Base-by-base conservation (phyloP, 2,329 filamentous ascomycete species). In the Plectosphaerella cucumerina region DNA sequence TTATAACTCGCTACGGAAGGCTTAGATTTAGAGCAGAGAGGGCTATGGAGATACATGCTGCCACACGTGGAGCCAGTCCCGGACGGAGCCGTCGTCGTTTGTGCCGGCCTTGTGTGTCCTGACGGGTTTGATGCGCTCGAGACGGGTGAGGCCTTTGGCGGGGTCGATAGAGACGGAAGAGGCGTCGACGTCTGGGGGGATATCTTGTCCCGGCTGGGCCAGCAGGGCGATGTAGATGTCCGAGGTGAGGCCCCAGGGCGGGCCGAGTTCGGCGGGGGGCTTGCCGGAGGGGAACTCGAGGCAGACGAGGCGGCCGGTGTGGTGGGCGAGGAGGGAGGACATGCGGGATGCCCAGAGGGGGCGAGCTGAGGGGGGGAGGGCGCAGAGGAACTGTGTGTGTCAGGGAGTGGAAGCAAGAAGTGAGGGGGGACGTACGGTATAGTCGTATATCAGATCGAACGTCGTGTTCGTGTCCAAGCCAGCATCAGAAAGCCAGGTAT, bases 201-300 rank as follows among this genome's bases (percentile, higher is more conserved):
- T 70, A 10, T 84, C 77, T 56, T 85, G 75, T 2, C 89, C 89
- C 0, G 90, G 90, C 45, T 80, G 76, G 49, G 77, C 77, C 41
- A 96, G 75, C 59, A 93, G 84, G 55, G 83, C 84, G 60, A 84
- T 71, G 66, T 95, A 94, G 23, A 88, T 80, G 53, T 83, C 78
- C 1, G 87, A 78, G 12, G 82, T 80, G 39, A 89, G 69, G 8
- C 84, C 82, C 76, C 82, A 92, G 2, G 90, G 90, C 12, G 90
- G 90, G 0, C 90, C 90, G 10, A 76, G 76, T 10, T 78, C 74
- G 11, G 73, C 74, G 10, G 85, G 77, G 41, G 82, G 76, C 65
- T 92, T 94, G 54, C 81, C 78, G 1, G 86, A 83, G 10, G 90
- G 90, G 65, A 87, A 95, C 65, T 96, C 90, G 54, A 96, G 77